Base-by-base conservation (phyloP, 768 basidiomycete species). In the Leucocoprinus sp. region DNA sequence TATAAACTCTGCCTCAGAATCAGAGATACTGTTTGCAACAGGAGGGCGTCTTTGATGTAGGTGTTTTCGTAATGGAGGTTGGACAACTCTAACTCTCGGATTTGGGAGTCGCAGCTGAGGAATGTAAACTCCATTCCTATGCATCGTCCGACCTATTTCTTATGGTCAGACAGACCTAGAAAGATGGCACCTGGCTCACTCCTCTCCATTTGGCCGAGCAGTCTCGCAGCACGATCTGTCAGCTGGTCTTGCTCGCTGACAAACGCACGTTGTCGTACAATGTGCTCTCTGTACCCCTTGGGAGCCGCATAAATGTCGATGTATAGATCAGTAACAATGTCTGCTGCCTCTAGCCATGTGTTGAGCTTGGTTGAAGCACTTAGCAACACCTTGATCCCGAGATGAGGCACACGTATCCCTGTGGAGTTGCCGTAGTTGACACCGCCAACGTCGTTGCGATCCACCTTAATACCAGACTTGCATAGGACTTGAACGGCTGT, bases 371-470 rank as follows among this genome's bases (percentile, higher is more conserved):
- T 43, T 7, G 61, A 61, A 15, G 67, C 66, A 37, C 64, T 58
- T 23, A 78, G 56, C 24, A 93, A 65, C 18, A 80, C 54, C 50
- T 73, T 79, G 7, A 77, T 41, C 17, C 62, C 62, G 3, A 72
- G 60, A 12, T 63, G 50, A 6, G 86, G 84, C 3, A 87, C 43
- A 23, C 69, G 70, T 7, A 92, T 17, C 53, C 74, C 79, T 4
- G 74, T 75, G 27, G 82, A 67, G 54, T 75, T 87, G 35, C 76
- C 72, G 57, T 87, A 82, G 28, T 70, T 69, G 22, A 74, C 68
- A 12, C 85, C 80, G 2, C 84, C 82, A 19, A 85, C 63, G 55
- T 93, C 84, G 56, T 93, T 95, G 51, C 66, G 77, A 45, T 87
- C 78, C 14, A 89, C 52, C 22, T 65, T 66, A 22, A 93, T 48